phyloP scores from a whole-genome alignment of 2,329 filamentous ascomycete genomes.

The Penicillium aurantiogriseum region DNA sequence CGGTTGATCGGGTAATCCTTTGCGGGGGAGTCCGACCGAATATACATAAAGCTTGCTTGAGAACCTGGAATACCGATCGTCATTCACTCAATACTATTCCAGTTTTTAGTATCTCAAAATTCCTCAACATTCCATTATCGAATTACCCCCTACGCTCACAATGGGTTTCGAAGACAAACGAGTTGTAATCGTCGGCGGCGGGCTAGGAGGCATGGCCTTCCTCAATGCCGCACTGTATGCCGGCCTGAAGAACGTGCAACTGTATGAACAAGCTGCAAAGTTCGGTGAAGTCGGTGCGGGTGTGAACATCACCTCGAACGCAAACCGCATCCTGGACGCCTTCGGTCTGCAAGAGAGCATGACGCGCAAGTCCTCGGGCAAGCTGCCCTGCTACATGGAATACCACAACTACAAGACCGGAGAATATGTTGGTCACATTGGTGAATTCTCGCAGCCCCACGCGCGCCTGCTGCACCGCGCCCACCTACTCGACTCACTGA shows the following conservation, averaged over 20 bases:
- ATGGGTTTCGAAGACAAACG: conserved; percentile 33
- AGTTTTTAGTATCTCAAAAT: background rate
- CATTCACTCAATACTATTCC: background rate
- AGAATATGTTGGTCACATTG: conserved; percentile 32
- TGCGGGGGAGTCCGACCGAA: conserved; percentile 6
- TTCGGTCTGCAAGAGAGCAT: conserved; percentile 34
- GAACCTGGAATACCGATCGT: background rate
- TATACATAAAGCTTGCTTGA: conserved; percentile 12
- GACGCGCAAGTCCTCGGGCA: conserved; percentile 35
- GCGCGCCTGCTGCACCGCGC: conserved; percentile 33
- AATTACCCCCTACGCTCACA: background rate
- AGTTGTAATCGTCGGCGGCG: conserved; percentile 38
- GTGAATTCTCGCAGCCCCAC: conserved; percentile 27
- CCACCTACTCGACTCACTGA: conserved; percentile 38
- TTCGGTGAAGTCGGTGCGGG: conserved; percentile 42
- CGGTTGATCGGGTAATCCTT: conserved; percentile 14
- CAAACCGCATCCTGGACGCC: conserved; percentile 32
- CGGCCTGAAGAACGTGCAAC: conserved; percentile 31
- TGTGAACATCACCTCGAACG: conserved; percentile 41
- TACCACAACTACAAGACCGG: conserved; percentile 30
- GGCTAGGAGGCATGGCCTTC: conserved; percentile 39
- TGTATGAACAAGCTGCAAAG: conserved; percentile 40
- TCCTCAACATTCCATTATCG: background rate
- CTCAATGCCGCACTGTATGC: conserved; percentile 38
- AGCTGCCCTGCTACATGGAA: conserved; percentile 34